Conservation (phyloP, 306 rosid species). For the Comarum palustre region DNA sequence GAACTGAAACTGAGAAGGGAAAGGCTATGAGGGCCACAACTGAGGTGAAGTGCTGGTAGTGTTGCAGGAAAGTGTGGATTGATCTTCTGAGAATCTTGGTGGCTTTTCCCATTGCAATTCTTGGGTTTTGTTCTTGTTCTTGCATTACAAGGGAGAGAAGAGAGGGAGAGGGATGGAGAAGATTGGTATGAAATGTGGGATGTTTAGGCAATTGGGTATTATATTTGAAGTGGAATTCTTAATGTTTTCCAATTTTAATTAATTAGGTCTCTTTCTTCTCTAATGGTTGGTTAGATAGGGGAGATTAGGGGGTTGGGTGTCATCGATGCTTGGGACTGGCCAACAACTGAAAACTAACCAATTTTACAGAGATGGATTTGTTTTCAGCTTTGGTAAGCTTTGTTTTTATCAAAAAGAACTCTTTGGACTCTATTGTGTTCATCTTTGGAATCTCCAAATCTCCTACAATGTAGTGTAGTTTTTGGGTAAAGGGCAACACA, state of each 20-base stretch:
- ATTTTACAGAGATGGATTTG: constrained; percentile 37
- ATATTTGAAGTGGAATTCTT: constrained; percentile 35
- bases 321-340: constrained; percentile 61
- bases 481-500: constrained; percentile 16
- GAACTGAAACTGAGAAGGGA: constrained; percentile 75
- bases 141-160: constrained; percentile 31
- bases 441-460: constrained; percentile 37
- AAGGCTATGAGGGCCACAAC: constrained; percentile 54
- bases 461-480: background rate
- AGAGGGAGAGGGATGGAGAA: constrained; percentile 19
- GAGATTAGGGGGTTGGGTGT: constrained; percentile 37
- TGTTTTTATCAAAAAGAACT: constrained; percentile 40
- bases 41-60: constrained; percentile 72
- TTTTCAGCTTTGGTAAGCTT: constrained; percentile 21
- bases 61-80: constrained; percentile 61
- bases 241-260: constrained; percentile 12
- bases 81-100: constrained; percentile 67
- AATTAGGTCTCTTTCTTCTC: constrained; percentile 27
- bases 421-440: constrained; percentile 35
- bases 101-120: constrained; percentile 58
- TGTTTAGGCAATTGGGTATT: constrained; percentile 28
- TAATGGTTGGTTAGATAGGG: constrained; percentile 41
- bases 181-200: constrained; percentile 26
- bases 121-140: constrained; percentile 9
- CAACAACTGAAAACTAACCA: constrained; percentile 67